Base-by-base conservation (phyloP, 495 filamentous ascomycete species). In the Umbilicaria muhlenbergii region DNA sequence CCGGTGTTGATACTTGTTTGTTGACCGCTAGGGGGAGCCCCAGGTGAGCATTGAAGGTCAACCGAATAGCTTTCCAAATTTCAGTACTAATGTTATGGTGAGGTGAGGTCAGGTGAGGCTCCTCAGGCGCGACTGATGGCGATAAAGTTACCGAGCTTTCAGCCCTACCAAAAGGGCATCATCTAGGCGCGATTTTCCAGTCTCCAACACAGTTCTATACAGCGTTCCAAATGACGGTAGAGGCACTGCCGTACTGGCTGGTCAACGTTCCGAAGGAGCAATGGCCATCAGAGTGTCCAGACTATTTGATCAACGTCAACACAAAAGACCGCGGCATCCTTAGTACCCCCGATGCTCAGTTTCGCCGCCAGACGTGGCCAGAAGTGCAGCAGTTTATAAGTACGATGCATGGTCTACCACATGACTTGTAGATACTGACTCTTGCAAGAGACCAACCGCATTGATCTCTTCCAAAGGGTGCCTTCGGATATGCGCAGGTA, bases 401-500 rank as follows among this genome's bases (percentile, higher is more conserved):
- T 76, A 59, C 32, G 49, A 24, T 36, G n/a, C n/a, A 21, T 11
- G 18, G 18, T 14, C 28, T 17, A 14, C 39, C 6, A 10, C 7
- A 13, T 16, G 34, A 14, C 2, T 7, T 43, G 14, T 21, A 19
- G 36, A 28, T 11, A 13, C 21, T 41, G 14, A 39, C 33, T 5
- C 14, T 18, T n/a, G 1, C 43, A 71, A 65, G 62, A 57, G 48
- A 52, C 63, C 31, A 87, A 89, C 66, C 70, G 68, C 16, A 70
- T 89, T 34, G 79, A 85, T 52, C 62, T 67, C 1, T 89, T 93
- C 57, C 77, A 80, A 46, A 74, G 86, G 3, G 56, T 75, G 0
- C 86, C 86, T 3, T 81, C 77, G 7, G 74, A 87, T 38, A 65
- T 89, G 34, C 67, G 84, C 34, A 71, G 68, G 18, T 94, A 93